Base-by-base conservation (phyloP, 768 basidiomycete genomes). In the Suillus luteus region DNA sequence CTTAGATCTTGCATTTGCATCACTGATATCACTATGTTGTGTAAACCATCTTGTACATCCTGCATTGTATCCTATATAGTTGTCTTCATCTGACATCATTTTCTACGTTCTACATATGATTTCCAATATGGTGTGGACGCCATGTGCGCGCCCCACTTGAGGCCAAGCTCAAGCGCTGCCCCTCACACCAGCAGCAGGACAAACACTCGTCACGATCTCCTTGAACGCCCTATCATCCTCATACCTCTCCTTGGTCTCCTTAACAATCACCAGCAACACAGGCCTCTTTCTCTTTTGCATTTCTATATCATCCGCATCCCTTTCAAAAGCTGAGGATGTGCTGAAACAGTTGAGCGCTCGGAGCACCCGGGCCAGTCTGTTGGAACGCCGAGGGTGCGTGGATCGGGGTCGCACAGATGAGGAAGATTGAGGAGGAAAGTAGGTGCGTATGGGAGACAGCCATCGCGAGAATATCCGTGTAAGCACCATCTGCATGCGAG, bases 321-420 rank as follows among this genome's bases (percentile, higher is more conserved):
- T 67, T 64, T 77, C 75, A 51, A 81, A 78, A 24, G 69, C 69
- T 49, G 65, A 65, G 9, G 60, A 67, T 17, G 70, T 71, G 27
- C 70, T 64, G 59, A 80, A 78, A 54, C 80, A 81, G 54, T 76
- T 79, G 22, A 74, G 58, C 48, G 69, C 72, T 43, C 67, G 71
- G 48, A 75, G 65, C 17, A 66, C 66, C 1, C 68, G 70, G 55
- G 27, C 27, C 27, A 27, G 27, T 27, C 68, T 72, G 62, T 33
- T 67, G 1, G 67, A 68, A 19, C 72, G 72, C n/a, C 67, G 65
- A 11, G 66, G 65, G 51, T 68, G 22, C 6, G 48, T 49, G 24
- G 48, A 24, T 49, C 48, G 22, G 48, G 12, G 12, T 24, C 6
- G 24, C 14, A 14, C 48, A 24, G 48, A 49, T 66, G 58, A 70